Conservation (phyloP, 2,329 filamentous ascomycete species). For the Arthrobotrys entomopaga region DNA sequence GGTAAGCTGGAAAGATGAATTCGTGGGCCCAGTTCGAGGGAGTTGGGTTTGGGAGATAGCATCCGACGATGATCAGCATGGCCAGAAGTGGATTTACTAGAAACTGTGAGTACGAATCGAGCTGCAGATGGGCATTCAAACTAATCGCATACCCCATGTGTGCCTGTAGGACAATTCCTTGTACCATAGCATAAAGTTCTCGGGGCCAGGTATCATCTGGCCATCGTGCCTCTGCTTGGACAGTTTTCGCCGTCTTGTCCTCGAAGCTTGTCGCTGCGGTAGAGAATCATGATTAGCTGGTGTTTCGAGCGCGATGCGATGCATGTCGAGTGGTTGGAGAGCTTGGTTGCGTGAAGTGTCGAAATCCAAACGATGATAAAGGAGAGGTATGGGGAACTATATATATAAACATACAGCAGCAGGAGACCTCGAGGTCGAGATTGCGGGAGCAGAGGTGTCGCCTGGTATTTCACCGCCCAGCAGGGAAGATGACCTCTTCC, state of each 20-base stretch:
- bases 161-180: slow-evolving; percentile 60
- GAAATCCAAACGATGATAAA: slow-evolving; percentile 2
- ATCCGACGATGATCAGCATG: slow-evolving; percentile 70
- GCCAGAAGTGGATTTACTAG: slow-evolving; percentile 74
- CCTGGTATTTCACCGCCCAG: slow-evolving; percentile 57
- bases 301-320: slow-evolving; percentile 21
- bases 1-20: slow-evolving; percentile 91
- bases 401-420: slow-evolving; percentile 54
- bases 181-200: slow-evolving; percentile 57
- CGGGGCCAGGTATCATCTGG: slow-evolving; percentile 47
- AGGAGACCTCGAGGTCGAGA: slow-evolving; percentile 58
- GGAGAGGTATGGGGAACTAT: neutral
- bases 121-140: slow-evolving; percentile 3
- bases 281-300: slow-evolving; percentile 24
- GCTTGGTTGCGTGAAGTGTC: slow-evolving; percentile 5
- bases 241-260: slow-evolving; percentile 57
- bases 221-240: slow-evolving; percentile 55
- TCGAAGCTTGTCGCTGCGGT: slow-evolving; percentile 57
- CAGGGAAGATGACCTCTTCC: slow-evolving; percentile 56
- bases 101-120: neutral
- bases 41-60: slow-evolving; percentile 80
- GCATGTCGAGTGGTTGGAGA: slow-evolving; percentile 23
- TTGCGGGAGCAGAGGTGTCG: slow-evolving; percentile 58
- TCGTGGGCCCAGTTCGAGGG: slow-evolving; percentile 80
- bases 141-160: slow-evolving; percentile 58